Conservation (phyloP, 192 early-diverging fungal species). For the Backusella psychrophila region DNA sequence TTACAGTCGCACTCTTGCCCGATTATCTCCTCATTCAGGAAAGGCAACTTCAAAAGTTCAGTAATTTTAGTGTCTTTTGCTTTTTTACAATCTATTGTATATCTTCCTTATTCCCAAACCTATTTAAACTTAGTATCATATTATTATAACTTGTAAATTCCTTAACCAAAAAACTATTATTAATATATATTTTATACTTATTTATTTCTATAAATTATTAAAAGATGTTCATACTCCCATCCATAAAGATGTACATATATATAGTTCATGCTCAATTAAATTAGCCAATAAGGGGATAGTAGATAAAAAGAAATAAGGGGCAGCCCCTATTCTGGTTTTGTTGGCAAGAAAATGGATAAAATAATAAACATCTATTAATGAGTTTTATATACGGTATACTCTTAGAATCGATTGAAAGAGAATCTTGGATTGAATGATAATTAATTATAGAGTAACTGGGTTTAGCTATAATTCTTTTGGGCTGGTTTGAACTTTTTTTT, state of each 20-base stretch:
- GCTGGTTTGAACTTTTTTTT: too few species aligned
- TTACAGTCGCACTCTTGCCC: not conserved
- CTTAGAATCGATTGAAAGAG: not conserved
- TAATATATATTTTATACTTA: not conserved
- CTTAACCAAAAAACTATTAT: not conserved
- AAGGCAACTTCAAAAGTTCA: not conserved
- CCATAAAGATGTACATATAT: not conserved
- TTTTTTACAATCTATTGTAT: not conserved
- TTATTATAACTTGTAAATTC: not conserved
- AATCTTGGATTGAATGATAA: not conserved
- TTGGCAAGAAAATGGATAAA: not conserved
- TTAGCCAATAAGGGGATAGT: not conserved
- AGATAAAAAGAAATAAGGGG: not conserved
- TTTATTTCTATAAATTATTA: not conserved
- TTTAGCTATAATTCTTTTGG: too few species aligned
- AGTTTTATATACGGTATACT: not conserved
- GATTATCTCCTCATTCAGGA: not conserved
- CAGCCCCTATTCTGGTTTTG: not conserved
- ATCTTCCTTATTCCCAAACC: not conserved
- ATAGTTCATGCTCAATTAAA: not conserved
- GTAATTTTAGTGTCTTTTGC: not conserved
- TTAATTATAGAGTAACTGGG: too few species aligned
- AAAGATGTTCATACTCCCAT: not conserved
- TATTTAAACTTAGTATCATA: not conserved
- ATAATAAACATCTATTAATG: not conserved